Percentiles rank a stretch among this genome's conserved stretches.
Conservation (phyloP, 495 filamentous ascomycete genomes). For the Hypoxylon cercidicola region DNA sequence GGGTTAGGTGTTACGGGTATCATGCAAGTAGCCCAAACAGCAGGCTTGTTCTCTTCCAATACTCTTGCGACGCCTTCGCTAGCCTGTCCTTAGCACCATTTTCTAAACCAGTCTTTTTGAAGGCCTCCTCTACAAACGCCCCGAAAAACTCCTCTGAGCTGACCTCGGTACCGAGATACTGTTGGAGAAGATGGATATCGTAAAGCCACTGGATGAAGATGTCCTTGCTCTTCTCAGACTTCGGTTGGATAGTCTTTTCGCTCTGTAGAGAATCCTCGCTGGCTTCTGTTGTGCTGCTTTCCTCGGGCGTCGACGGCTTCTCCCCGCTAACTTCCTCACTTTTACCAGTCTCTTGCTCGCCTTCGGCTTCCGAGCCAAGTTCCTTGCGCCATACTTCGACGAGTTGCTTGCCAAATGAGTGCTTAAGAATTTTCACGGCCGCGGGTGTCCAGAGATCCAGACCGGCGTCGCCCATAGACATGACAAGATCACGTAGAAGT, state of each 20-base stretch:
- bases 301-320: conserved; percentile 4
- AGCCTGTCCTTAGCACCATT: conserved; percentile 58
- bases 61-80: conserved; percentile 70
- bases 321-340: conserved; percentile 20
- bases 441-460: conserved; percentile 84
- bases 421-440: conserved; percentile 72
- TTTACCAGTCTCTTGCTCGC: conserved; percentile 1
- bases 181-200: conserved; percentile 74
- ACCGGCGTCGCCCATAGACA: conserved; percentile 74
- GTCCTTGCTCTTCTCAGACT: conserved; percentile 55
- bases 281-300: conserved; percentile 20
- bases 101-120: conserved; percentile 58
- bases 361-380: conserved; percentile 30
- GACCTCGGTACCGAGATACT: conserved; percentile 47
- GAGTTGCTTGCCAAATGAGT: conserved; percentile 58
- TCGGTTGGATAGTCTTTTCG: not conserved
- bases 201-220: conserved; percentile 79
- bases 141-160: conserved; percentile 52
- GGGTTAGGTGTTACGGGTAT: conserved; percentile 29
- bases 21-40: conserved; percentile 69
- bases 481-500: conserved; percentile 72
- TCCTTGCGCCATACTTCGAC: conserved; percentile 53
- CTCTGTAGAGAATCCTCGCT: conserved; percentile 23
- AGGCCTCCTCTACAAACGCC: conserved; percentile 57
- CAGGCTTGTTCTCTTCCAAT: conserved; percentile 82